Evolutionary conservation across 1,139 yeast species (phyloP), one percentile per base, ranked within the genome.

Genomic region (Candida sp.): DNA sequence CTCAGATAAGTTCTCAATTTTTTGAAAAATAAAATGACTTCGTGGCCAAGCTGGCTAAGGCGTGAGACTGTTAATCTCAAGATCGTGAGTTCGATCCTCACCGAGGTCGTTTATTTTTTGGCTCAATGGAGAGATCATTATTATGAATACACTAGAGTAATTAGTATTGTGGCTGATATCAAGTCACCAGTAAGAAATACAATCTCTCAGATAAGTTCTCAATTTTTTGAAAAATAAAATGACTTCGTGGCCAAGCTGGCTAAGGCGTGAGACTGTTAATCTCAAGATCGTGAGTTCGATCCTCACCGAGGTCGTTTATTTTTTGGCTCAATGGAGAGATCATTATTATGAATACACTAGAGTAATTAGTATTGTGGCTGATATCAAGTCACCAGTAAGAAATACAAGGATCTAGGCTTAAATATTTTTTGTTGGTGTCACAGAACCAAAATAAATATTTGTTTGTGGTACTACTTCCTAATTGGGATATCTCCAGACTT

Each of bases 41-140:
- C 70, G 69, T 65, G 70, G 70, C 70, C 70, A 64, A 64, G 70
- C 54, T 65, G 70, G 70, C 56, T 65, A 65, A 65, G 70, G 70
- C 70, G 70, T 65, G 61, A 56, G 70, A 65, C 70, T 66, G 70
- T 64, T 66, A 66, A 65, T 65, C 70, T 57, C 62, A 61, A 65
- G 70, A 64, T 64, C 69, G 70, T 62, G 69, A 65, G 70, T 65
- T 65, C 70, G 66, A 65, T 48, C 69, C 65, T 61, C 65, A 58
- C 65, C 65, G 65, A 52, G 64, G 64, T 60, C 66, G 65, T 27
- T 12, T 4, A 12, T 37, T 29, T 37, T 37, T 37, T 29, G n/a
- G 3, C 27, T 27, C 12, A 15, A 15, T 25, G 29, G 9, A 32
- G 7, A 11, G 12, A 12, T 32, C 34, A 32, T 32, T 6, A n/a